These are phyloP conservation scores for Suillus plorans DNA, from an alignment of 768 basidiomycete species.

Conservation along the genomic window DNA sequence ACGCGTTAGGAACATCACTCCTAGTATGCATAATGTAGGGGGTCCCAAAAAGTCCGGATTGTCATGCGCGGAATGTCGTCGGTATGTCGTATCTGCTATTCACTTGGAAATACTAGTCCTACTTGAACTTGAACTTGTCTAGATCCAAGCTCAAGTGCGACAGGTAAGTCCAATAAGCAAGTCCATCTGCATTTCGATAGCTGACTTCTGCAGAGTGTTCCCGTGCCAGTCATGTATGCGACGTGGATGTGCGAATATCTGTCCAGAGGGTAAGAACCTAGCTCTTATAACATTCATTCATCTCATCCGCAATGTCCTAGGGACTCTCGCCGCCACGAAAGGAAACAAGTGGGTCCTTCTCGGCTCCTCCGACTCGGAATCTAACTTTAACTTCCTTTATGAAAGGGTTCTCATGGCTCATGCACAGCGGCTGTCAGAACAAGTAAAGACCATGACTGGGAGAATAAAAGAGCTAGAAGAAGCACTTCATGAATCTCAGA, in stretches of 20 bases:
- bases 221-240: slow-evolving; percentile 58
- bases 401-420: slow-evolving; percentile 51
- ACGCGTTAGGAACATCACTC: slow-evolving; percentile 8
- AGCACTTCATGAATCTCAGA: slow-evolving; percentile 34
- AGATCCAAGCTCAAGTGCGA: slow-evolving; percentile 59
- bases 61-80: slow-evolving; percentile 54
- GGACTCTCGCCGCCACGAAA: slow-evolving; percentile 52
- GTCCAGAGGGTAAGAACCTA: slow-evolving; percentile 43
- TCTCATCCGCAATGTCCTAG: slow-evolving; percentile 22
- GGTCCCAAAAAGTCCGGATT: slow-evolving; percentile 36
- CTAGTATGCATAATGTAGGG: slow-evolving; percentile 7
- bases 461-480: slow-evolving; percentile 47
- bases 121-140: neutral
- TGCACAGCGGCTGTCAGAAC: slow-evolving; percentile 45
- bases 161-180: slow-evolving; percentile 26
- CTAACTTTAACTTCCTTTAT: slow-evolving; percentile 6
- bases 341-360: slow-evolving; percentile 49
- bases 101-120: slow-evolving; percentile 6
- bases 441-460: slow-evolving; percentile 42
- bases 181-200: neutral
- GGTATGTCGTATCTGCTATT: slow-evolving; percentile 30
- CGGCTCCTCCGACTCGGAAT: slow-evolving; percentile 1
- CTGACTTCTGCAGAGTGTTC: slow-evolving; percentile 37
- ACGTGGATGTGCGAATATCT: slow-evolving; percentile 51
- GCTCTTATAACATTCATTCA: neutral